Evolutionary conservation across 1,284 basidiomycete species (phyloP), one percentile per base, ranked within the genome.

Genomic region (Coniophora puteana): DNA sequence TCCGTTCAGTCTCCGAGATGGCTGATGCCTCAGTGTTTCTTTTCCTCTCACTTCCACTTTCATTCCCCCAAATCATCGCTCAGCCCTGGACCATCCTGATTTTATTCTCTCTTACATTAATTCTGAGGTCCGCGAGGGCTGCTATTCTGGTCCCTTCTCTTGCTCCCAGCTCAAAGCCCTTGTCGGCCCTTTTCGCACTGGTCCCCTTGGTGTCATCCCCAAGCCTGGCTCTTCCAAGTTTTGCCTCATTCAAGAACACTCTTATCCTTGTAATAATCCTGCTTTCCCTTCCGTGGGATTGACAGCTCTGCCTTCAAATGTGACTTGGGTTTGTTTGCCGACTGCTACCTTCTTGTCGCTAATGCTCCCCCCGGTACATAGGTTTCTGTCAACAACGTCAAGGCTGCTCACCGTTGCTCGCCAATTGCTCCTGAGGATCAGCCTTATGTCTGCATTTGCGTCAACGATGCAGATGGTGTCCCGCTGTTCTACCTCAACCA

Each of bases 311-410:
- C 33, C 0, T 62, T 59, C 21, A 25, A 26, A 1, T 54, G 50
- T 36, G 38, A 54, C 4, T 67, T 61, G 63, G 62, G 61, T 0
- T 53, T 55, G 1, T 66, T 63, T 26, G 44, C 36, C 2, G 24
- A 55, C 4, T 49, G 47, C n/a, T 54, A 42, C 29, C 30, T 56
- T 0, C 27, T 47, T 0, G 23, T 50, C 0, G 40, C 50, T 0
- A 14, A 49, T 11, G 50, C 51, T 0, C 54, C 56, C 0, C 29
- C 38, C 0, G 53, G 53, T 2, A 44, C 59, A 0, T 42, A 61
- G 20, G 58, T 29, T 0, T 43, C 51, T 0, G 36, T 53, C 0
- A 54, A 59, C 14, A 43, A 60, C 20, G 39, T 61, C 4, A 33
- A 57, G 1, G 49, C 51, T 3, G 55, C 57, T 0, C 50, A 54